Evolutionary conservation across 1,284 basidiomycete species (phyloP).

Genomic region (Irpex sp.): DNA sequence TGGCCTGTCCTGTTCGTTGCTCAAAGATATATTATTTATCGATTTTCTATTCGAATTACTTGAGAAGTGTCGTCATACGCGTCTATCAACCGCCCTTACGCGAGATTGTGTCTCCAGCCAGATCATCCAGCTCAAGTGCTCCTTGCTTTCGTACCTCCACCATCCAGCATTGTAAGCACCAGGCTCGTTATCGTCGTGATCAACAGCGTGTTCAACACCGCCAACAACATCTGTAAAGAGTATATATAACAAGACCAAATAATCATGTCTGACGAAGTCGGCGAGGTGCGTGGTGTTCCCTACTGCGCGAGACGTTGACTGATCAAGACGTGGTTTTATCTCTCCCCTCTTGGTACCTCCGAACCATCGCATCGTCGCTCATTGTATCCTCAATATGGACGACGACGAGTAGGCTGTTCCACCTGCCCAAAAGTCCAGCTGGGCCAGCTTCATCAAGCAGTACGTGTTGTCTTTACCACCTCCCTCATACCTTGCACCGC

Average conservation of each 20-base stretch:
- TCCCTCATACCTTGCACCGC: slow-evolving; percentile 4
- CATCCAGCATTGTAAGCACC: neutral
- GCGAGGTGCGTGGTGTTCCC: slow-evolving; percentile 4
- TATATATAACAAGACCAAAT: neutral
- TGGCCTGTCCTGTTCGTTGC: neutral
- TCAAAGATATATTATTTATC: neutral
- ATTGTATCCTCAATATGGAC: neutral
- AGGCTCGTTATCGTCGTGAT: neutral
- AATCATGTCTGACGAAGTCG: slow-evolving; percentile 6
- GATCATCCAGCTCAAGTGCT: neutral
- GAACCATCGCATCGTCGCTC: neutral
- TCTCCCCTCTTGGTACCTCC: neutral
- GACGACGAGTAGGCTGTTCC: slow-evolving; percentile 55
- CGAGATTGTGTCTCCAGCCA: neutral
- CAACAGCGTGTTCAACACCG: neutral
- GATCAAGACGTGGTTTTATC: neutral
- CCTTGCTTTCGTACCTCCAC: neutral
- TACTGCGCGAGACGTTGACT: neutral
- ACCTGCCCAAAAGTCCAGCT: slow-evolving; percentile 67
- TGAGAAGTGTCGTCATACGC: slow-evolving; percentile 2
- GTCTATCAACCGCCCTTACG: neutral
- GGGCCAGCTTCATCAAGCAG: slow-evolving; percentile 83
- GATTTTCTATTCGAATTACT: neutral
- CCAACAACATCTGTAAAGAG: neutral
- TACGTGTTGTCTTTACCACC: slow-evolving; percentile 32